phyloP scores from a whole-genome alignment of 768 basidiomycete genomes.

The Hemileccinum rubropunctum region DNA sequence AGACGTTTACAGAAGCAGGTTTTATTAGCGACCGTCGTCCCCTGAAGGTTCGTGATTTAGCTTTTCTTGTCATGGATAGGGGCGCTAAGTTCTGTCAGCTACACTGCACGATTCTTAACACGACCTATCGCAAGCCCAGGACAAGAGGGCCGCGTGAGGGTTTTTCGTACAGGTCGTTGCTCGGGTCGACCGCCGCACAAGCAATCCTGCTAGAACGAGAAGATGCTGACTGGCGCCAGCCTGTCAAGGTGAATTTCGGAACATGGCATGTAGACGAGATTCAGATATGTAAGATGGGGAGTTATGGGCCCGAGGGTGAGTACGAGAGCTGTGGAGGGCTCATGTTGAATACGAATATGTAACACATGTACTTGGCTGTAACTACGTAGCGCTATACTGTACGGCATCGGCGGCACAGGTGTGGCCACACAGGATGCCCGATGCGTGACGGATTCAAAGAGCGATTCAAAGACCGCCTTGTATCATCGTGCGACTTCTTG shows the following conservation, averaged over 20 bases:
- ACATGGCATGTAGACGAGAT: slow-evolving; percentile 52
- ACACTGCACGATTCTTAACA: slow-evolving; percentile 52
- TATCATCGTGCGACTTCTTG: slow-evolving; percentile 38
- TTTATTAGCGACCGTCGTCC: slow-evolving; percentile 48
- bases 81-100: slow-evolving; percentile 28
- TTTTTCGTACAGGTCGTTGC: slow-evolving; percentile 41
- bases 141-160: slow-evolving; percentile 30
- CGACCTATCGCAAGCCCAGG: slow-evolving; percentile 40
- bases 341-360: neutral
- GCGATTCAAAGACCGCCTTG: slow-evolving; percentile 35
- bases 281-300: slow-evolving; percentile 72
- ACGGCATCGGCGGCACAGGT: slow-evolving; percentile 30
- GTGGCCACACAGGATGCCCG: slow-evolving; percentile 19
- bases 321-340: slow-evolving; percentile 47
- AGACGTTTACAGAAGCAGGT: slow-evolving; percentile 38
- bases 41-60: slow-evolving; percentile 46
- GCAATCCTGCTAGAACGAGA: slow-evolving; percentile 3
- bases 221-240: slow-evolving; percentile 14
- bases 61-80: neutral
- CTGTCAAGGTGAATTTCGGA: slow-evolving; percentile 47
- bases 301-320: slow-evolving; percentile 57
- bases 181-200: slow-evolving; percentile 27
- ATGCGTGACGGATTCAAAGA: slow-evolving; percentile 27
- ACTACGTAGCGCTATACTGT: slow-evolving; percentile 5
- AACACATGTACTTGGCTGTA: neutral